Percentiles rank a stretch among this genome's conserved stretches.
These are phyloP conservation scores for Dendrobium chrysotoxum DNA, from an alignment of 106 monocot genomes.

Conservation along the genomic window DNA sequence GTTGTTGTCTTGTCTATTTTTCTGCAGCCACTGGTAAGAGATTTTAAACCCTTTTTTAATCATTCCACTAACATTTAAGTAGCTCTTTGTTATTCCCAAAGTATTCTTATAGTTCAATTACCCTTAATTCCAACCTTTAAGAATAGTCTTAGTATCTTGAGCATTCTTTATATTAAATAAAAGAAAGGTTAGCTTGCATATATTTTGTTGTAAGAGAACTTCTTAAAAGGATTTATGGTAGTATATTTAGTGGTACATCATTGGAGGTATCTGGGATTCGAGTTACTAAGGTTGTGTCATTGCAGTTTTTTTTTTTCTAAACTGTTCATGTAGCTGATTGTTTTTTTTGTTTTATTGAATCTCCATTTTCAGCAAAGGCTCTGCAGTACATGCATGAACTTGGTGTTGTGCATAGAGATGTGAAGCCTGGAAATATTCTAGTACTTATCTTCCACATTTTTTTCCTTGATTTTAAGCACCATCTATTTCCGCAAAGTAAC, in stretches of 20 bases:
- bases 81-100: background rate
- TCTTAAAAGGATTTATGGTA: background rate
- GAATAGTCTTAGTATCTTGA: background rate
- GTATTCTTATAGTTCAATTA: background rate
- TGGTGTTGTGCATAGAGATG: slow-evolving; percentile 85
- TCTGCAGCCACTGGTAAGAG: no score
- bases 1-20: no score
- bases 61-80: background rate
- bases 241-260: background rate
- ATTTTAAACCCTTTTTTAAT: no score
- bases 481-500: background rate
- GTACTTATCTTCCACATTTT: slow-evolving; percentile 30
- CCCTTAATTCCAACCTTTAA: background rate
- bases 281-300: background rate
- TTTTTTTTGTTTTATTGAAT: background rate
- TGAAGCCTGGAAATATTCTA: slow-evolving; percentile 94
- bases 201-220: background rate
- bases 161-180: background rate
- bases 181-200: background rate
- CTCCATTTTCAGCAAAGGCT: slow-evolving; percentile 54
- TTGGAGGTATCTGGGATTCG: background rate
- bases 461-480: background rate
- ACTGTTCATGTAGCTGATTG: background rate
- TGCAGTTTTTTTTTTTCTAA: background rate
- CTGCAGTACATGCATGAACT: slow-evolving; percentile 65